These are phyloP conservation scores for Phaeophleospora eucalypticola DNA, from an alignment of 2,329 filamentous ascomycete genomes.

Conservation along the genomic window DNA sequence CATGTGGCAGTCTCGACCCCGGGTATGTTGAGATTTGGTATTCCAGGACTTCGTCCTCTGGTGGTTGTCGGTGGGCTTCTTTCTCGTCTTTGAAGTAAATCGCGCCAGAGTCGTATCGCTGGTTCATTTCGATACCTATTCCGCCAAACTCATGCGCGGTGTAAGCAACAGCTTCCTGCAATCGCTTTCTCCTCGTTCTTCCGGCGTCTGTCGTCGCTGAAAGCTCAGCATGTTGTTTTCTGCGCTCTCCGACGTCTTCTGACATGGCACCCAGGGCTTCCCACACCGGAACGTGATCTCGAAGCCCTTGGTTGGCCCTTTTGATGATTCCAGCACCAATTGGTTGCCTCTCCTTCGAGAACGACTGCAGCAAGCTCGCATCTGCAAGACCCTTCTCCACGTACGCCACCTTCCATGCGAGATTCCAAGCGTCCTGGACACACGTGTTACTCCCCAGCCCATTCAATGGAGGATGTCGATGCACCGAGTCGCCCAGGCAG, in stretches of 20 bases:
- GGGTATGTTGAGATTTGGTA: slow-evolving; percentile 49
- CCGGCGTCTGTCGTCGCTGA: slow-evolving; percentile 26
- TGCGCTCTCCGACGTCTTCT: slow-evolving; percentile 26
- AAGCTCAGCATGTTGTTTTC: slow-evolving; percentile 27
- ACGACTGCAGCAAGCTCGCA: slow-evolving; percentile 27
- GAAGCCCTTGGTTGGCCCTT: slow-evolving; percentile 55
- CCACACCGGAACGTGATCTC: slow-evolving; percentile 44
- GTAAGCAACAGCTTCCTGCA: slow-evolving; percentile 28
- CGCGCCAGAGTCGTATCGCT: slow-evolving; percentile 48
- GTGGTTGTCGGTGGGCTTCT: slow-evolving; percentile 18
- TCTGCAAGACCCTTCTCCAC: slow-evolving; percentile 22
- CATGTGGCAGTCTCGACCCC: slow-evolving; percentile 58
- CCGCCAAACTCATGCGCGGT: slow-evolving; percentile 46
- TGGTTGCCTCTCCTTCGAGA: slow-evolving; percentile 33
- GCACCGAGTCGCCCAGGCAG: slow-evolving; percentile 55
- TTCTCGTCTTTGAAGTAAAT: slow-evolving; percentile 29
- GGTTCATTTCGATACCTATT: slow-evolving; percentile 58
- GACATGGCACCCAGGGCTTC: slow-evolving; percentile 29
- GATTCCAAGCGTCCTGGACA: slow-evolving; percentile 13
- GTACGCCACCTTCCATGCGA: slow-evolving; percentile 20
- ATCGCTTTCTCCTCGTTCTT: slow-evolving; percentile 36
- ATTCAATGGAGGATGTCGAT: slow-evolving; percentile 54
- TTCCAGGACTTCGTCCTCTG: slow-evolving; percentile 24
- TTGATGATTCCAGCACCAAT: slow-evolving; percentile 47
- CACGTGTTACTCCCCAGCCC: slow-evolving; percentile 49